A percentile compares a stretch with the other conserved stretches of the same genome.
These are phyloP conservation scores for Leishmania tropica DNA, from an alignment of 208 protist genomes.

Conservation along the genomic window DNA sequence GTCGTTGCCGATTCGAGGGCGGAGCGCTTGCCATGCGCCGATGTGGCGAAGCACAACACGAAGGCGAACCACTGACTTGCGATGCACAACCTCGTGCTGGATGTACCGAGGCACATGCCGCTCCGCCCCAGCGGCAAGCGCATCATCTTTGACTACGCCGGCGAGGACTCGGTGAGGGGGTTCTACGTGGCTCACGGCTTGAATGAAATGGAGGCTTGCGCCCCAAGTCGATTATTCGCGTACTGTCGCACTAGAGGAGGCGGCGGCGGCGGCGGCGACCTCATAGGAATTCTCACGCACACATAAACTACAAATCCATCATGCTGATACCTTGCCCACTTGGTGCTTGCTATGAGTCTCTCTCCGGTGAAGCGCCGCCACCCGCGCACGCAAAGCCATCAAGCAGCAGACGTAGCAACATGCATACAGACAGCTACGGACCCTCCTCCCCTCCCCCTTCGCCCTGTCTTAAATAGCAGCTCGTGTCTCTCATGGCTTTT, in stretches of 20 bases:
- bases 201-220: slow-evolving; percentile 66
- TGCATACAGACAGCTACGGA: background rate
- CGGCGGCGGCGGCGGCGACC: background rate
- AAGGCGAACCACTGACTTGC: slow-evolving; percentile 51
- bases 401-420: background rate
- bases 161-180: slow-evolving; percentile 63
- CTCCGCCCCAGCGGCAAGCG: slow-evolving; percentile 69
- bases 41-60: slow-evolving; percentile 75
- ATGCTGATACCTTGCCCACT: background rate
- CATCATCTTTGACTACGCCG: slow-evolving; percentile 57
- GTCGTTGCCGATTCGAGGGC: background rate
- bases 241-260: slow-evolving; percentile 10
- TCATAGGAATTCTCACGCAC: background rate
- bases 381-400: background rate
- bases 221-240: slow-evolving; percentile 50
- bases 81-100: slow-evolving; percentile 51
- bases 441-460: background rate
- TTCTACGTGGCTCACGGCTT: slow-evolving; percentile 54
- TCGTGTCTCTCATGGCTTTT: slow-evolving; percentile 11
- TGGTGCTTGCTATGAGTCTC: background rate
- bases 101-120: slow-evolving; percentile 52
- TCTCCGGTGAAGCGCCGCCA: background rate
- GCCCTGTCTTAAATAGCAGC: background rate
- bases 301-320: background rate
- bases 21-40: slow-evolving; percentile 39